Percentiles rank a stretch among this genome's conserved stretches.
These are phyloP conservation scores for Aleurites moluccanus DNA, from an alignment of 441 rosid species.

Conservation along the genomic window DNA sequence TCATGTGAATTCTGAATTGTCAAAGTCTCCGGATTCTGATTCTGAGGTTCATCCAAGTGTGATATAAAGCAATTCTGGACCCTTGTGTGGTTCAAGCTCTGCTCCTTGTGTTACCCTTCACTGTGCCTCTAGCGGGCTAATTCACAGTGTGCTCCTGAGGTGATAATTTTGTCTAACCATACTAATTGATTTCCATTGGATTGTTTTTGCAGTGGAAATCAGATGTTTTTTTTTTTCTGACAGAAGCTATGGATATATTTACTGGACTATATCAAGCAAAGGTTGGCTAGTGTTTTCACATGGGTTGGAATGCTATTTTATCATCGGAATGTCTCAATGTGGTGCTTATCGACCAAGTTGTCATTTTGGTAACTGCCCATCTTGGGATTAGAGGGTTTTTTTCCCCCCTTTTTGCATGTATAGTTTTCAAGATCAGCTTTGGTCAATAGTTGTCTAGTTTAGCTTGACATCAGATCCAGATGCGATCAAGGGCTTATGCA, in stretches of 20 bases:
- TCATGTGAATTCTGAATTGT: slow-evolving; percentile 14
- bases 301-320: slow-evolving; percentile 9
- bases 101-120: slow-evolving; percentile 24
- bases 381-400: background rate
- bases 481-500: slow-evolving; percentile 20
- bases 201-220: slow-evolving; percentile 10
- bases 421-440: slow-evolving; percentile 21
- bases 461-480: background rate
- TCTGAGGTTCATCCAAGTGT: slow-evolving; percentile 13
- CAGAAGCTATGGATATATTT: background rate
- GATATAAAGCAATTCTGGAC: slow-evolving; percentile 16
- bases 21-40: slow-evolving; percentile 12
- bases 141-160: slow-evolving; percentile 30
- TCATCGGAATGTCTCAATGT: background rate
- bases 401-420: slow-evolving; percentile 13
- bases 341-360: background rate
- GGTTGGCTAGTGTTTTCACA: background rate
- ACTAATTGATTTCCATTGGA: slow-evolving; percentile 27
- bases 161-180: slow-evolving; percentile 34
- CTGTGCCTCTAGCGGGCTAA: slow-evolving; percentile 32
- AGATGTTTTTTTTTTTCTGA: slow-evolving; percentile 2
- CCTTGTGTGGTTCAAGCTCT: slow-evolving; percentile 26
- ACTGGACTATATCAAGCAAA: background rate
- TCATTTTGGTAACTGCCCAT: background rate
- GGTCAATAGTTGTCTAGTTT: background rate